phyloP scores from a whole-genome alignment of 768 basidiomycete species.

The Cystofilobasidium ferigula region DNA sequence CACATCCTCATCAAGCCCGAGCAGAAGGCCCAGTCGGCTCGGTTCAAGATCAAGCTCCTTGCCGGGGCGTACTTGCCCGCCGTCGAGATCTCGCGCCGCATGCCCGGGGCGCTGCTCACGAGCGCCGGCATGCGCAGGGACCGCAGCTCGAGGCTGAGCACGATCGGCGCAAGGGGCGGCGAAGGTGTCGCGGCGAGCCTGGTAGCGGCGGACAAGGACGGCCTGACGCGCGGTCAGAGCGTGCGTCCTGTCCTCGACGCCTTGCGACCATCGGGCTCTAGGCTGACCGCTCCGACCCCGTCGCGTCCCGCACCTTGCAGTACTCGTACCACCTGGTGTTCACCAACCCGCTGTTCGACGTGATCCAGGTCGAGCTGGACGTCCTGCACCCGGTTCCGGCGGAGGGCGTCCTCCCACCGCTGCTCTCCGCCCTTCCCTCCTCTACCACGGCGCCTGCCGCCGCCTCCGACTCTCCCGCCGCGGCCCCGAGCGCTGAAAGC shows the following conservation, averaged over 20 bases:
- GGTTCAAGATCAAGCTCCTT: slow-evolving; percentile 95
- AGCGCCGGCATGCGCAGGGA: slow-evolving; percentile 17
- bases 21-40: slow-evolving; percentile 84
- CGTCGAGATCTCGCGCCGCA: slow-evolving; percentile 47
- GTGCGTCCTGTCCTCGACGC: background rate
- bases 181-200: slow-evolving; percentile 8
- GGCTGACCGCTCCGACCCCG: background rate
- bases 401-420: slow-evolving; percentile 48
- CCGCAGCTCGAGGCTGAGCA: slow-evolving; percentile 1
- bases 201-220: background rate
- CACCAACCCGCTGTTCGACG: slow-evolving; percentile 91
- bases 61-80: slow-evolving; percentile 88
- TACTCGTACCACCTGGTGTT: slow-evolving; percentile 83
- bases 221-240: background rate
- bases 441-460: background rate
- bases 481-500: slow-evolving; percentile 38
- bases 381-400: slow-evolving; percentile 41
- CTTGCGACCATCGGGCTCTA: background rate
- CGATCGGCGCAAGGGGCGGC: slow-evolving; percentile 17
- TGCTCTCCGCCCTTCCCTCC: slow-evolving; percentile 27
- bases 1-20: slow-evolving; percentile 98
- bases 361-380: slow-evolving; percentile 79
- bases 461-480: background rate
- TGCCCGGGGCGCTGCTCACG: slow-evolving; percentile 15
- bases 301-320: background rate